These are phyloP conservation scores for Neurospora sublineolata DNA, from an alignment of 495 filamentous ascomycete genomes.

Conservation along the genomic window DNA sequence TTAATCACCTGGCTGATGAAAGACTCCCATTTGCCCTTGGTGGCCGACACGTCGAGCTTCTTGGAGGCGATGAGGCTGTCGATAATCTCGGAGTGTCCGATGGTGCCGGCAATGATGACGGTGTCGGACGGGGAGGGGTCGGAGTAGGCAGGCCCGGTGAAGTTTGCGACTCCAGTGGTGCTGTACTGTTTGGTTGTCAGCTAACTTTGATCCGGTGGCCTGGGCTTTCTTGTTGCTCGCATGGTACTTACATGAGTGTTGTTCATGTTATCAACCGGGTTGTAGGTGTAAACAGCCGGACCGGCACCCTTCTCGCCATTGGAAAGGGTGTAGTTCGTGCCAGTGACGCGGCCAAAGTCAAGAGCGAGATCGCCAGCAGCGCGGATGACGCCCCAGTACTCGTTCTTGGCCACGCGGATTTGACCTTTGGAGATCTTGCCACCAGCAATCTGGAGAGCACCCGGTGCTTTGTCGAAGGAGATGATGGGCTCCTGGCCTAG, in stretches of 20 bases:
- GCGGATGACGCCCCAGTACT: conserved; percentile 58
- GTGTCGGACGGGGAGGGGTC: conserved; percentile 34
- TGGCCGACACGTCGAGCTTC: conserved; percentile 39
- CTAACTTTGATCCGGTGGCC: neutral
- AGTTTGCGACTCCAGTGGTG: conserved; percentile 29
- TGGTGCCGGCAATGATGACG: conserved; percentile 60
- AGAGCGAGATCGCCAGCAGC: conserved; percentile 52
- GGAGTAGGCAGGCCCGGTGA: conserved; percentile 32
- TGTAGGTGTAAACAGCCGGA: conserved; percentile 30
- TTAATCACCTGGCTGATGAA: conserved; percentile 50
- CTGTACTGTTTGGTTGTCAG: conserved; percentile 23
- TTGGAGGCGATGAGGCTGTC: conserved; percentile 44
- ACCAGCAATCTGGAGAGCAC: conserved; percentile 35
- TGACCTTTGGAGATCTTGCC: conserved; percentile 32
- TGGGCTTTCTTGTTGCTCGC: neutral
- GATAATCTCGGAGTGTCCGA: conserved; percentile 52
- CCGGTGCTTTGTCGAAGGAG: conserved; percentile 29
- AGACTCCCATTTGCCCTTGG: conserved; percentile 58
- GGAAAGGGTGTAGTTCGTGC: conserved; percentile 45
- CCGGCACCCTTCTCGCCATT: conserved; percentile 31
- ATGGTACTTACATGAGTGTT: conserved; percentile 32
- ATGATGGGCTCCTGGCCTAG: conserved; percentile 48
- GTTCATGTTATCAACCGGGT: conserved; percentile 32
- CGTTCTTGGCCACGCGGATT: conserved; percentile 41
- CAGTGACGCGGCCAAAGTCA: conserved; percentile 64